These are phyloP conservation scores for Sporothrix pseudoabietina DNA, from an alignment of 2,329 filamentous ascomycete species.

Conservation along the genomic window DNA sequence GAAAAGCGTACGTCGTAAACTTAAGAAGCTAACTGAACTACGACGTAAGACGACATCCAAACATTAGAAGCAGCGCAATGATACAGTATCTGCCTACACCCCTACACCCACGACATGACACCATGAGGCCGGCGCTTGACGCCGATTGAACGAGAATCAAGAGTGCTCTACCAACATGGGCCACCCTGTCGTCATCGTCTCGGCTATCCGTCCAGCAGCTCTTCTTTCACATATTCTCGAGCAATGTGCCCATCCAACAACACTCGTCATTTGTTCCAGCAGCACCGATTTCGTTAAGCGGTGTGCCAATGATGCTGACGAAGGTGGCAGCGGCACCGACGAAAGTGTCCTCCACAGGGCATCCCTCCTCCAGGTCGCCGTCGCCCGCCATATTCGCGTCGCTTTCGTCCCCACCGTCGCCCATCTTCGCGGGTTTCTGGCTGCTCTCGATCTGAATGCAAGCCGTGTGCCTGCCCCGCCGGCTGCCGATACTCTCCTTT, in stretches of 20 bases:
- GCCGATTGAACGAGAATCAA: neutral
- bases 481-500: neutral
- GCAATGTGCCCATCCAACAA: constrained; percentile 59
- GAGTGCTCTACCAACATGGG: constrained; percentile 19
- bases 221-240: constrained; percentile 67
- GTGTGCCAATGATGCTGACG: constrained; percentile 47
- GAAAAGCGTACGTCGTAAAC: neutral
- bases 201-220: constrained; percentile 58
- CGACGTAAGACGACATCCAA: neutral
- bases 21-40: neutral
- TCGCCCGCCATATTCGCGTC: constrained; percentile 68
- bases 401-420: constrained; percentile 75
- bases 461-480: constrained; percentile 47
- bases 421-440: constrained; percentile 74
- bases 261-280: constrained; percentile 70
- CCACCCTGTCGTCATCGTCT: constrained; percentile 49
- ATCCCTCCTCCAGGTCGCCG: constrained; percentile 69
- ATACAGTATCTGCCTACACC: neutral
- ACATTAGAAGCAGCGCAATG: neutral
- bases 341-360: constrained; percentile 54
- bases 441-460: constrained; percentile 52
- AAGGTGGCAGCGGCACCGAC: constrained; percentile 26
- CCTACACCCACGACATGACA: neutral
- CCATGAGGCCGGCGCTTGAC: neutral
- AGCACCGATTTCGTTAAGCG: constrained; percentile 65